Percentiles rank a stretch among this genome's conserved stretches.
Conservation (phyloP, 805 yeast genomes). For the Lachancea dasiensis region DNA sequence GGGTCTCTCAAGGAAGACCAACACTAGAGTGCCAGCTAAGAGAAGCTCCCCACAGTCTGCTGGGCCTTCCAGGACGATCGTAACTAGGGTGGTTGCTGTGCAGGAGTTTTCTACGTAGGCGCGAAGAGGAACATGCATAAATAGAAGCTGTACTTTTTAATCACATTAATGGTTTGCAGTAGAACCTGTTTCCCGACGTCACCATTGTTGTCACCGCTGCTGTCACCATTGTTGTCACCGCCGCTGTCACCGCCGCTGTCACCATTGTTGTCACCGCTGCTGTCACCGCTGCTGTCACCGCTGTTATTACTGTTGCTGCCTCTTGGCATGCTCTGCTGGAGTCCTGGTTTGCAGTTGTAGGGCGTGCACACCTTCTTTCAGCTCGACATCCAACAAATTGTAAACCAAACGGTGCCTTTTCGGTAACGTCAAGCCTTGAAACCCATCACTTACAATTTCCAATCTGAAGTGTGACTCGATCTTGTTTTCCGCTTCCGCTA, state of each 20-base stretch:
- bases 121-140: no score
- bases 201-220: no score
- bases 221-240: no score
- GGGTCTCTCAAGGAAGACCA: slow-evolving; percentile 52
- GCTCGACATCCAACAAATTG: slow-evolving; percentile 61
- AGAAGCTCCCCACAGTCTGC: no score
- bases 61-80: no score
- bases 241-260: no score
- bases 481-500: slow-evolving; percentile 63
- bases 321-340: slow-evolving; percentile 43
- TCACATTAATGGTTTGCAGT: no score
- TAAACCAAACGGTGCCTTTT: slow-evolving; percentile 75
- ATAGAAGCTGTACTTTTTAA: slow-evolving; percentile 1
- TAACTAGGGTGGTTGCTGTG: no score
- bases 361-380: slow-evolving; percentile 79
- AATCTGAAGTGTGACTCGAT: slow-evolving; percentile 80
- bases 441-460: slow-evolving; percentile 62
- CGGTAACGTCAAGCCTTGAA: slow-evolving; percentile 60
- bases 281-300: no score
- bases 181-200: no score
- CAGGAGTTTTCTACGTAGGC: no score
- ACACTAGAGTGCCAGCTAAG: slow-evolving; percentile 12
- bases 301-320: neutral
- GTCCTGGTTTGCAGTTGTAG: slow-evolving; percentile 81
- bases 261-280: no score